phyloP scores from a whole-genome alignment of 805 yeast genomes.

The Ogataea corticis region DNA sequence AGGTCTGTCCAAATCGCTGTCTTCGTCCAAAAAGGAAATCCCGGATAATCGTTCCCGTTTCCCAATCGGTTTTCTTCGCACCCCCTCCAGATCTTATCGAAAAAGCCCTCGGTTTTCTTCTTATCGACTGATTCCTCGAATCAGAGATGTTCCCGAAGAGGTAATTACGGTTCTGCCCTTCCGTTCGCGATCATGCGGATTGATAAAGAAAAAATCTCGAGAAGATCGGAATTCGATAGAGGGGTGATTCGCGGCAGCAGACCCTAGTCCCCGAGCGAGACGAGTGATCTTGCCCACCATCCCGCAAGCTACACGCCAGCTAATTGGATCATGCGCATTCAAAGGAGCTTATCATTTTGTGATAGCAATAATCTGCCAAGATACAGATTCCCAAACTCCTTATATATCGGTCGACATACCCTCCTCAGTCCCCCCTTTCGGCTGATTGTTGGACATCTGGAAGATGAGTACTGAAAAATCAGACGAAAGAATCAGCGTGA shows the following conservation, averaged over 20 bases:
- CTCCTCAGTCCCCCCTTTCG: too few relatives aligned
- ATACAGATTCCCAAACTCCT: too few relatives aligned
- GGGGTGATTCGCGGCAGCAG: neutral
- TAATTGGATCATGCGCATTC: too few relatives aligned
- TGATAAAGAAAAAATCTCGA: slow-evolving; percentile 1
- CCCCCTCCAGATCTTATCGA: neutral
- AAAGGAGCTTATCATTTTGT: too few relatives aligned
- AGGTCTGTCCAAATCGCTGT: too few relatives aligned
- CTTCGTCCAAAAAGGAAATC: too few relatives aligned
- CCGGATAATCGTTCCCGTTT: too few relatives aligned
- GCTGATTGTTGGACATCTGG: neutral
- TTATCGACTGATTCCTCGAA: neutral
- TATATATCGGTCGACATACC: too few relatives aligned
- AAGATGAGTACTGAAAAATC: slow-evolving; percentile 9
- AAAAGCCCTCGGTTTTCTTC: neutral
- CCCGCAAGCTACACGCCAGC: too few relatives aligned
- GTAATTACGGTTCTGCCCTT: slow-evolving; percentile 1
- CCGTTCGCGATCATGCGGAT: neutral
- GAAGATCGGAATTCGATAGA: neutral
- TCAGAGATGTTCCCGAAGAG: neutral
- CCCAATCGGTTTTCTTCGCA: too few relatives aligned
- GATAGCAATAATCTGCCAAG: too few relatives aligned
- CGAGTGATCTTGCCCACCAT: neutral
- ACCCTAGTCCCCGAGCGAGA: neutral
- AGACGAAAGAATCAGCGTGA: neutral